Conservation (phyloP, 805 yeast genomes). For the Lipomyces oligophaga region DNA sequence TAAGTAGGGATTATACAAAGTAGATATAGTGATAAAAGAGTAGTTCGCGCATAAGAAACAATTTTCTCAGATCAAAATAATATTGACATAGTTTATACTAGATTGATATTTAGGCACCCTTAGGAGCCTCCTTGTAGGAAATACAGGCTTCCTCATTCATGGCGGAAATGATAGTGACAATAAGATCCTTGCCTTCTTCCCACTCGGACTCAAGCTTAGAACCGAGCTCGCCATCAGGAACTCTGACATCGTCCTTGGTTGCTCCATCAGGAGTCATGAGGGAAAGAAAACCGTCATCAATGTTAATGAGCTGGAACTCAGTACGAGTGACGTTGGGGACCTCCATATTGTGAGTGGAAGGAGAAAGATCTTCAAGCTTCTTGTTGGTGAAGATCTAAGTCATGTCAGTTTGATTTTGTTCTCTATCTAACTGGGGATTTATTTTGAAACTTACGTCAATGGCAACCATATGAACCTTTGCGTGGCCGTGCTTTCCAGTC, state of each 20-base stretch:
- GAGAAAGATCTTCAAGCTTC: conserved; percentile 99
- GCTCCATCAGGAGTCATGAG: conserved; percentile 97
- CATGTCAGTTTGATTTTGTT: neutral
- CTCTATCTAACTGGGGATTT: neutral
- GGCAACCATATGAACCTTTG: conserved; percentile 99
- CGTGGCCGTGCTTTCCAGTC: conserved; percentile 99
- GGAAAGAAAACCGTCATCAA: conserved; percentile 96
- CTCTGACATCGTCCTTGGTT: conserved; percentile 98
- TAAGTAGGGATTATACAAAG: no score
- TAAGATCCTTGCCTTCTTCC: conserved; percentile 97
- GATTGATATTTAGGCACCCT: no score
- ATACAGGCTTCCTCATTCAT: conserved; percentile 99
- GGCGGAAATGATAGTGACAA: conserved; percentile 94
- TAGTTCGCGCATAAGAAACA: no score
- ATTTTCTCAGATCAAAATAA: no score
- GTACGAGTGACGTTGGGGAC: conserved; percentile 96
- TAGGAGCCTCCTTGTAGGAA: conserved; percentile 98
- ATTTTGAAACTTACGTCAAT: conserved; percentile 49
- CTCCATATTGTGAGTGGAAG: conserved; percentile 99
- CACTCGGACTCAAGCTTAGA: conserved; percentile 85
- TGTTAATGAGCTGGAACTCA: conserved; percentile 94
- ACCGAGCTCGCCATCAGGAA: conserved; percentile 98
- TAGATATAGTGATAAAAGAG: no score
- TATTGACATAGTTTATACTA: no score
- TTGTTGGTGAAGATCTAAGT: conserved; percentile 87